Base-by-base conservation (phyloP, 1,284 basidiomycete species). In the Ganoderma resinaceum region DNA sequence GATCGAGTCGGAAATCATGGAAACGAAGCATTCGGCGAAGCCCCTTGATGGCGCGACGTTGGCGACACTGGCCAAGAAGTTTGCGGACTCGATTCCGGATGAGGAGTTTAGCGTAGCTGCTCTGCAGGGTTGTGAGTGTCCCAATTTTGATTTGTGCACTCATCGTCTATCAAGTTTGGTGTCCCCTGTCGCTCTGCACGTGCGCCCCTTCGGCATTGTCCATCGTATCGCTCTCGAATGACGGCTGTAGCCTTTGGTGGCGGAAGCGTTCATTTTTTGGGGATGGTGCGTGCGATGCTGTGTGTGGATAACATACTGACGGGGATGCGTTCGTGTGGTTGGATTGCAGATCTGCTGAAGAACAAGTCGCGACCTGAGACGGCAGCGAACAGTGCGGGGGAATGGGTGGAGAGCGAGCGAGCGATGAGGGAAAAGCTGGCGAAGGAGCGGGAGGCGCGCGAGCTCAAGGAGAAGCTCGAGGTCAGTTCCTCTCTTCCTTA, bases 41-140 rank as follows among this genome's bases (percentile, higher is more conserved):
- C 89, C 90, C 8, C 81, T 94, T 66, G 88, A 90, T 74, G 86
- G 84, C 58, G 81, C 81, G 73, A 89, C 86, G 66, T 83, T 94
- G 35, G 87, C 86, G 37, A 76, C 80, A 20, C 82, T 95, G 20
- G 94, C 92, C 14, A 89, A 91, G 80, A 78, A 83, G 66, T 95
- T 95, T 76, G 91, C 92, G 4, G 89, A 91, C 69, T 81, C 86
- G 31, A 89, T 95, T 35, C 92, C 93, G 0, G 91, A 93, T 31
- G 89, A 91, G 52, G 91, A 92, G 80, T 94, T 95, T 77, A 92
- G 91, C 74, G 91, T 95, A 65, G 93, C 94, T n/a, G 90, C 91
- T 66, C 82, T 95, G 68, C 94, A 95, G 81, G 94, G 93, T 77
- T 95, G 91, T 92, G 78, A 86, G 91, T 88, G 65, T 71, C 59